phyloP scores from a whole-genome alignment of 331 rosid genomes.

The Quercus tomentella region DNA sequence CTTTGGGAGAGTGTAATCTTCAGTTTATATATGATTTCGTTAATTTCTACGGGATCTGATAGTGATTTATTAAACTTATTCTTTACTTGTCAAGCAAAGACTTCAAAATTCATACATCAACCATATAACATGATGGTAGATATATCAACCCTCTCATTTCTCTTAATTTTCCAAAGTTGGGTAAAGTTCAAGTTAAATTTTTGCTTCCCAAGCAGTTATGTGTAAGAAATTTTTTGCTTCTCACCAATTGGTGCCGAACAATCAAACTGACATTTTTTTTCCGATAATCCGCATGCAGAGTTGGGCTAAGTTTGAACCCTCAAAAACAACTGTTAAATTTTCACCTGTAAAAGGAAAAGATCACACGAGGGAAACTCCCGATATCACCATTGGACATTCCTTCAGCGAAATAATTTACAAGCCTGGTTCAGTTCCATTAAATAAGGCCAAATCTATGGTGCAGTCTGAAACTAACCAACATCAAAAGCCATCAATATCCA shows the following conservation, averaged over 20 bases:
- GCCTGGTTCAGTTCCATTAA: too few species aligned
- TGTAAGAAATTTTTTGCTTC: neutral
- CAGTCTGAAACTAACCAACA: too few species aligned
- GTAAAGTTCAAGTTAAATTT: too few species aligned
- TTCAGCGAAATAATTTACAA: too few species aligned
- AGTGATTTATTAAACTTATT: neutral
- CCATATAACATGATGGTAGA: neutral
- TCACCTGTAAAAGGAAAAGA: too few species aligned
- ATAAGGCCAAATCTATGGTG: too few species aligned
- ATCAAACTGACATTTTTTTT: neutral
- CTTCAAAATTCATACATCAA: neutral
- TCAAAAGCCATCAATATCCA: too few species aligned
- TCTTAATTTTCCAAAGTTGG: neutral
- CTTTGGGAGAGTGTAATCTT: neutral
- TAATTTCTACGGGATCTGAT: neutral
- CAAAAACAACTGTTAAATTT: constrained; percentile 60
- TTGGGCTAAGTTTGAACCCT: constrained; percentile 75
- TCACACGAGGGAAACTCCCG: too few species aligned
- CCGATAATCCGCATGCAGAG: constrained; percentile 39
- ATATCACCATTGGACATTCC: too few species aligned
- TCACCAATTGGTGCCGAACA: neutral
- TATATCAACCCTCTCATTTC: neutral
- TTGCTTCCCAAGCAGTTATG: too few species aligned
- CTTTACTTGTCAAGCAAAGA: neutral
- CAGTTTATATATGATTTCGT: neutral